Evolutionary conservation across 2,329 filamentous ascomycete species (phyloP).

Genomic region (Xylaria sp.): DNA sequence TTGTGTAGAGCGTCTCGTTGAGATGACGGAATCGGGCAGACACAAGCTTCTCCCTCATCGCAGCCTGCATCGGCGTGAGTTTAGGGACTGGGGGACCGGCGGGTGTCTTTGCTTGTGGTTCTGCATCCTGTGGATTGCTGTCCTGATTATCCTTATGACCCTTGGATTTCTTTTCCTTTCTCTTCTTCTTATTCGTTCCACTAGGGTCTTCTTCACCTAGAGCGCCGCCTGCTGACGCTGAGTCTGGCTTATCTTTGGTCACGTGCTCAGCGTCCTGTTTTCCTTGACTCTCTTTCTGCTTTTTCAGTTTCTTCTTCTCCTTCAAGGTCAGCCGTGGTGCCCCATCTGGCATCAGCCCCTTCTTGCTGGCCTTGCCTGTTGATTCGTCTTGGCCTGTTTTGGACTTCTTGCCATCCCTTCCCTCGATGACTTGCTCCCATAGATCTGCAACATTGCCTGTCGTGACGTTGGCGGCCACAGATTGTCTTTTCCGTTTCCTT

Average conservation of each 20-base stretch:
- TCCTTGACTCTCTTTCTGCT: constrained; percentile 40
- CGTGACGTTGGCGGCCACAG: constrained; percentile 63
- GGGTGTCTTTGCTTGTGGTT: constrained; percentile 39
- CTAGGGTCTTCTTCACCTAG: constrained; percentile 44
- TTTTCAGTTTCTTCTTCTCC: constrained; percentile 48
- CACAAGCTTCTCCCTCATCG: constrained; percentile 94
- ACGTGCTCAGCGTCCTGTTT: constrained; percentile 25
- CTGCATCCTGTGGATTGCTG: constrained; percentile 21
- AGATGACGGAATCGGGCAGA: constrained; percentile 97
- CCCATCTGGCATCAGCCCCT: constrained; percentile 38
- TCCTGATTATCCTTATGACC: constrained; percentile 36
- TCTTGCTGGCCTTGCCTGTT: constrained; percentile 42
- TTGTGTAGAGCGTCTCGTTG: constrained; percentile 96
- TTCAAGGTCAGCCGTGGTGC: constrained; percentile 42
- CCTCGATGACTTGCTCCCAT: constrained; percentile 83
- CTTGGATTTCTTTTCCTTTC: constrained; percentile 47
- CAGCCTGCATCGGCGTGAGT: constrained; percentile 90
- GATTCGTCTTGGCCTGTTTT: constrained; percentile 39
- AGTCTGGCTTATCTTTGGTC: constrained; percentile 30
- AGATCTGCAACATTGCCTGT: constrained; percentile 78
- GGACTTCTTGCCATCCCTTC: constrained; percentile 58
- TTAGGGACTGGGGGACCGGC: constrained; percentile 59
- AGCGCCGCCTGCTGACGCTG: constrained; percentile 22
- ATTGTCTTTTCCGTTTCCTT: constrained; percentile 68
- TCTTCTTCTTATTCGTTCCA: constrained; percentile 51